Percentiles rank a stretch among this genome's conserved stretches.
These are phyloP conservation scores for Rhinocladiella similis DNA, from an alignment of 2,329 filamentous ascomycete species.

Conservation along the genomic window DNA sequence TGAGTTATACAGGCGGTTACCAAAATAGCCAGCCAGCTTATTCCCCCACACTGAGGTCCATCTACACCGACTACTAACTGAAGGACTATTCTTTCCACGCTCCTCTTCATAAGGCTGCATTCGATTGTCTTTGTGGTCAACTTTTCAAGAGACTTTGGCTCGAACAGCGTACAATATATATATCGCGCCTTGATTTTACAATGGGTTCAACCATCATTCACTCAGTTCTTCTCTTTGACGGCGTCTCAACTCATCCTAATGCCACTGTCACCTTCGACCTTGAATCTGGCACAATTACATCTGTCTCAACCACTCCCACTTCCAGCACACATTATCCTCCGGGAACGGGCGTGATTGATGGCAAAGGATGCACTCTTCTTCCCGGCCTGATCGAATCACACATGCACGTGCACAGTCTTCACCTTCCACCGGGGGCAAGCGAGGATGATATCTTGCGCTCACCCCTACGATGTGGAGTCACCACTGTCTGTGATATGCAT, in stretches of 20 bases:
- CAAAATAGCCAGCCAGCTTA: neutral
- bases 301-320: slow-evolving; percentile 21
- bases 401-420: slow-evolving; percentile 24
- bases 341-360: slow-evolving; percentile 26
- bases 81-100: neutral
- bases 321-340: slow-evolving; percentile 5
- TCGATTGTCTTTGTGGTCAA: neutral
- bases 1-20: neutral
- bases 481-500: slow-evolving; percentile 30
- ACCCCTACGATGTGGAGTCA: slow-evolving; percentile 27
- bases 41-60: neutral
- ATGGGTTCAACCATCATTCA: slow-evolving; percentile 24
- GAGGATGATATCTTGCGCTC: slow-evolving; percentile 17
- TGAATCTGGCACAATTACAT: slow-evolving; percentile 23
- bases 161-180: neutral
- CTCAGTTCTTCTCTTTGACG: slow-evolving; percentile 27
- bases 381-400: slow-evolving; percentile 30
- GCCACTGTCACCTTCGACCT: slow-evolving; percentile 28
- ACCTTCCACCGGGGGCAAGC: slow-evolving; percentile 23
- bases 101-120: neutral
- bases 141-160: neutral
- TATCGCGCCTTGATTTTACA: neutral
- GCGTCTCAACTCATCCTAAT: slow-evolving; percentile 15
- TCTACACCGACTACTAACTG: neutral
- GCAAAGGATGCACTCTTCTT: slow-evolving; percentile 26